Evolutionary conservation across 176 grass and related monocot genomes (phyloP), one percentile per base, ranked within the genome.

Genomic region (Musa acuminata): DNA sequence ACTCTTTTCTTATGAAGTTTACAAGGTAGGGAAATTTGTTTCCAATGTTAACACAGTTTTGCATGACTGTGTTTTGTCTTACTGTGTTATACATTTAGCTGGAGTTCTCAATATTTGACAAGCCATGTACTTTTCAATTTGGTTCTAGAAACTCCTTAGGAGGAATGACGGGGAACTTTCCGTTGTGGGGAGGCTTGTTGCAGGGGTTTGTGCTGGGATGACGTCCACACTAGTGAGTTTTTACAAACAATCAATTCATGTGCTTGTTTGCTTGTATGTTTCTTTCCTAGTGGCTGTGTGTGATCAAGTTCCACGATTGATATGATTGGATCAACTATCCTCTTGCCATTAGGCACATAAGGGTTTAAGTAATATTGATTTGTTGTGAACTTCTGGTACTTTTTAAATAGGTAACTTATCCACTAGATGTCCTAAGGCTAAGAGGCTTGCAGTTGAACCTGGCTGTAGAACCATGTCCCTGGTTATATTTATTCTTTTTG

Each of bases 181-280:
- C 82, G 64, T 99, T 23, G 79, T 94, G 75, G 95, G 95, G 65
- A 99, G 95, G 64, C 84, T 99, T 77, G 77, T 87, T 80, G 95
- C 95, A 71, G 90, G 90, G 81, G 95, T 90, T 87, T 99, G 90
- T 49, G 95, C 95, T 80, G 95, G 95, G 85, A 99, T 99, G 95
- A 99, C 0, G 17, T 58, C 57, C 16, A 60, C 57, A 19, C 2
- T 60, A 60, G 19, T 60, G 57, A 60, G 57, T 60, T 60, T 8
- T 60, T n/a, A 17, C 1, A n/a, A 8, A 60, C 57, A 60, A 60
- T 60, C 7, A 60, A 60, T 60, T 17, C 14, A 20, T 52, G 43
- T 87, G 4, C 58, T 76, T 59, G 16, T 59, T 20, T n/a, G 6
- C 14, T 59, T 21, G 13, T 19, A 3, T 7, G 17, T 20, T n/a